phyloP scores from a whole-genome alignment of 805 yeast species.

The Yarrowia sp. region DNA sequence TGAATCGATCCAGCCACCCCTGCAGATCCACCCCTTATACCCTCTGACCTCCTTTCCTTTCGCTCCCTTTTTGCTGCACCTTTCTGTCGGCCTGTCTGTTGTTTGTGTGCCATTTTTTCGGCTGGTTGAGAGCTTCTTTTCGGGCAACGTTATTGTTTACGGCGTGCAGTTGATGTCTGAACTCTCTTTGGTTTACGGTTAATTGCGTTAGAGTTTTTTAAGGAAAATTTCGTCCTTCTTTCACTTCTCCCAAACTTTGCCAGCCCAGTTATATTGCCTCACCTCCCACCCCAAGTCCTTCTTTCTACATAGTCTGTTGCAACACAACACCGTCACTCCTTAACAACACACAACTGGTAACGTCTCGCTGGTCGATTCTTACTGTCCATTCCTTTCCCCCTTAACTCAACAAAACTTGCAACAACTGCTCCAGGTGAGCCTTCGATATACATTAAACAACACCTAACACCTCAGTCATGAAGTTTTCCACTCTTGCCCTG shows the following conservation, averaged over 20 bases:
- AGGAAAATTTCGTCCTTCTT: conserved; percentile 1
- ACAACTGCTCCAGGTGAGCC: conserved; percentile 24
- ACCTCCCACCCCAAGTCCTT: conserved; percentile 14
- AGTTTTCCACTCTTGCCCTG: conserved; percentile 27
- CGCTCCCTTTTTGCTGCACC: conserved; percentile 1
- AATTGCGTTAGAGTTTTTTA: background rate
- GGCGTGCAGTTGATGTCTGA: conserved; percentile 5
- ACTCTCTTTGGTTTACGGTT: background rate
- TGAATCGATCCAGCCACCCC: conserved; percentile 16
- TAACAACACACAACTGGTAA: conserved; percentile 20
- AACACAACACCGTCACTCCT: conserved; percentile 23
- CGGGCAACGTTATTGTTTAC: conserved; percentile 21
- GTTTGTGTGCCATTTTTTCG: conserved; percentile 7
- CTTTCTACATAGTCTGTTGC: conserved; percentile 21
- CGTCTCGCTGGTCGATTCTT: conserved; percentile 25
- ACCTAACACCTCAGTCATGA: conserved; percentile 18
- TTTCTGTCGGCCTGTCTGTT: background rate
- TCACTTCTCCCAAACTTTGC: conserved; percentile 19
- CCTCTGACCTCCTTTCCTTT: conserved; percentile 1
- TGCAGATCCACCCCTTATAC: conserved; percentile 5
- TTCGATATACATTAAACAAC: background rate
- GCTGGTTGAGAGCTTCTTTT: conserved; percentile 18
- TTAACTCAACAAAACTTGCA: background rate
- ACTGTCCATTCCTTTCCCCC: conserved; percentile 20
- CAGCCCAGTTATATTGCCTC: conserved; percentile 22